phyloP scores from a whole-genome alignment of 176 grass and related monocot species.

The Stipa capillata region DNA sequence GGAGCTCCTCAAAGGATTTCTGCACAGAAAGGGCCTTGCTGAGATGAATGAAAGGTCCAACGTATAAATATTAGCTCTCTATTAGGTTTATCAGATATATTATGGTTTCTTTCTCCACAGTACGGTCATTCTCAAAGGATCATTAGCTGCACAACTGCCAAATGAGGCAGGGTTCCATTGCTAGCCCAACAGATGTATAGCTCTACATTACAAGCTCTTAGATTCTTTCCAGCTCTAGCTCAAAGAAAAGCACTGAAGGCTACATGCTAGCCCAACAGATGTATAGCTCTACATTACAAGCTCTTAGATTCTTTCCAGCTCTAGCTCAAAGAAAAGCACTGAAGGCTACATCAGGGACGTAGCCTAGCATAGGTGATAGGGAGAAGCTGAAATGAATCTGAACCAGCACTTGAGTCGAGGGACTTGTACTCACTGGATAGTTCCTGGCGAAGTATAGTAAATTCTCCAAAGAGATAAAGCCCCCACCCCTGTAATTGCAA shows the following conservation, averaged over 20 bases:
- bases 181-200: background rate
- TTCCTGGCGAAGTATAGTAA: conserved; percentile 51
- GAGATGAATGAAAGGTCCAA: conserved; percentile 5
- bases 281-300: background rate
- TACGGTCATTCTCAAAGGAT: background rate
- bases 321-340: background rate
- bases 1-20: conserved; percentile 71
- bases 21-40: conserved; percentile 2
- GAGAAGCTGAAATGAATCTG: background rate
- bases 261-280: background rate
- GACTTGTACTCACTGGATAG: conserved; percentile 39
- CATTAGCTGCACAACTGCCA: background rate
- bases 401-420: background rate
- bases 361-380: background rate
- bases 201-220: background rate
- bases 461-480: conserved; percentile 68
- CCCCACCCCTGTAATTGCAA: conserved; percentile 50
- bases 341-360: background rate
- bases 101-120: background rate
- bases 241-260: background rate
- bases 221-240: background rate
- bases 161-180: too few relatives aligned
- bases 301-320: background rate
- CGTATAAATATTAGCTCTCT: background rate
- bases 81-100: background rate